Evolutionary conservation across 2,329 filamentous ascomycete genomes (phyloP).

Genomic region (Phaeomoniella chlamydospora): DNA sequence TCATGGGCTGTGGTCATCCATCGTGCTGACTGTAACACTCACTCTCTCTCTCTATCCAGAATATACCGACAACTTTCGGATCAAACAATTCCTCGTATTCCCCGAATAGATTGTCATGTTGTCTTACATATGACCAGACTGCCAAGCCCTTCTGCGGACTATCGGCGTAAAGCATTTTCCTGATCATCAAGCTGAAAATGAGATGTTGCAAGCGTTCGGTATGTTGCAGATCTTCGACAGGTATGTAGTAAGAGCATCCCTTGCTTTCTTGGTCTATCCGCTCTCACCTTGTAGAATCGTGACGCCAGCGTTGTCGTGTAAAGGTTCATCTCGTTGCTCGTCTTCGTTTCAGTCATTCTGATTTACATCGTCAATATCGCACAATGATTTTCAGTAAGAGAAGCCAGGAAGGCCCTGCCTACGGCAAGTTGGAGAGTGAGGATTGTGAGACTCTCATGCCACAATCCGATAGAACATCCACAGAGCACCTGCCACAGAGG

Average conservation of each 20-base stretch:
- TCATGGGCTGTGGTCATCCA: too few relatives aligned
- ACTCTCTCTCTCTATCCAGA: background rate
- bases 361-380: background rate
- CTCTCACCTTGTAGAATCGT: too few relatives aligned
- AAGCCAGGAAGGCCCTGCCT: background rate
- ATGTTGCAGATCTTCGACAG: background rate
- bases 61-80: background rate
- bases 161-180: background rate
- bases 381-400: background rate
- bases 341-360: background rate
- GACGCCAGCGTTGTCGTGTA: too few relatives aligned
- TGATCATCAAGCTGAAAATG: background rate
- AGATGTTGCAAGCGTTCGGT: background rate
- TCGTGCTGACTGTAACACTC: too few relatives aligned
- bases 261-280: background rate
- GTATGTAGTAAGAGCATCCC: background rate
- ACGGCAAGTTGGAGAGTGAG: background rate
- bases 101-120: background rate
- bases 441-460: background rate
- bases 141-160: background rate
- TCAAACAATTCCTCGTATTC: background rate
- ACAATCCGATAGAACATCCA: background rate
- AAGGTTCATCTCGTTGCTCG: too few relatives aligned
- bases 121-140: background rate
- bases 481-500: background rate